phyloP scores from a whole-genome alignment of 768 basidiomycete genomes.

The Pulveroboletus ravenelii region DNA sequence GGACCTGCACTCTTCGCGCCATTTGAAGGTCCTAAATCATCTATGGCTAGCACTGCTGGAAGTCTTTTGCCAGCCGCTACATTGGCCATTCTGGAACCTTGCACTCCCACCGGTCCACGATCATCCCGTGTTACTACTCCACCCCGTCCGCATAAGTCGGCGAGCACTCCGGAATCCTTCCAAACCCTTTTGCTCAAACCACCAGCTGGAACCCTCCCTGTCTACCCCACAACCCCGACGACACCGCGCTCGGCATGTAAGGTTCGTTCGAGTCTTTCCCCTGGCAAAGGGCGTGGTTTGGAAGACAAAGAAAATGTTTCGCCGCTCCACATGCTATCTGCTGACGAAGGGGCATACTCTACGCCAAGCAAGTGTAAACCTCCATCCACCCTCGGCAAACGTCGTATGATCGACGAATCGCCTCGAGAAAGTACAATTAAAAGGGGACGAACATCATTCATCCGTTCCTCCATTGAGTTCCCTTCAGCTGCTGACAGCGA shows the following conservation, averaged over 20 bases:
- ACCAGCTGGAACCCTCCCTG: constrained; percentile 24
- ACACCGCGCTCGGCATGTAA: constrained; percentile 30
- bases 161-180: constrained; percentile 28
- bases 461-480: constrained; percentile 30
- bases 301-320: constrained; percentile 61
- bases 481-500: constrained; percentile 22
- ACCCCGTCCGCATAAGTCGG: constrained; percentile 35
- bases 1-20: constrained; percentile 27
- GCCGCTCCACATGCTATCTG: constrained; percentile 35
- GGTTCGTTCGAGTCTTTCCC: constrained; percentile 24
- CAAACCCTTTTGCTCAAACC: constrained; percentile 28
- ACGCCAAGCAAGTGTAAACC: constrained; percentile 27
- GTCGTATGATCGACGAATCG: constrained; percentile 37
- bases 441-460: constrained; percentile 28
- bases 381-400: constrained; percentile 39
- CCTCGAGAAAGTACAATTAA: constrained; percentile 24
- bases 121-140: constrained; percentile 28
- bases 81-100: constrained; percentile 14
- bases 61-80: constrained; percentile 6
- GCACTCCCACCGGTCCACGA: constrained; percentile 26
- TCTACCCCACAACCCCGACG: constrained; percentile 25
- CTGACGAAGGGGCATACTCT: constrained; percentile 43
- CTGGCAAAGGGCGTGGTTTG: constrained; percentile 36
- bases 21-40: neutral
- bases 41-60: constrained; percentile 1